Evolutionary conservation across 306 rosid genomes (phyloP), one percentile per base, ranked within the genome.

Genomic region (Rosa persica): DNA sequence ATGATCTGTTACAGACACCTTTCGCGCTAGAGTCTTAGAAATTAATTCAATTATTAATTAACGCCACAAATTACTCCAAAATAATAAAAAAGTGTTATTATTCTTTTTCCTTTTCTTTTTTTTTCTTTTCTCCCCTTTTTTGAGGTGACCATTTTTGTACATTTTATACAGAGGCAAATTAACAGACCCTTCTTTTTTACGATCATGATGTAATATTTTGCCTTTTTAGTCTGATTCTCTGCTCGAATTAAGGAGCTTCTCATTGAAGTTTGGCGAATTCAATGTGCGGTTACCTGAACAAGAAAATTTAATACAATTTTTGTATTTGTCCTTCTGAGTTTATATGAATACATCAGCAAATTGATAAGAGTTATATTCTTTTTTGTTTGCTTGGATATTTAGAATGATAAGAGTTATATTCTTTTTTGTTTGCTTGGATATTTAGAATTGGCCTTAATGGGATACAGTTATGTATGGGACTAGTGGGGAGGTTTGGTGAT

Each of bases 1-100:
- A 95, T 64, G 99, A 95, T 79, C 93, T 95, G 3, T 83, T 91
- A 38, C 80, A 77, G 46, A 89, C 94, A 6, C 89, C 89, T 25
- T 89, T 82, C n/a, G 76, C 89, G 25, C 86, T 94, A 0, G 97
- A 90, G 58, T 86, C 92, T 39, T 91, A 85, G 78, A 44, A 52
- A 20, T 51, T 10, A 3, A 20, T 57, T 58, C 69, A 74, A 69
- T 51, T 51, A 68, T 36, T 51, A 48, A 67, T 52, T 42, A 40
- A 27, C 34, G 19, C 68, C 22, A 66, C 57, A 23, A 34, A n/a
- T 68, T 25, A 42, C 20, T 34, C 65, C 54, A 20, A 6, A 43
- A n/a, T 49, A 49, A 73, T 16, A 73, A 22, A 16, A 16, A 71
- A 48, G 48, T 15, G 40, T 17, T 66, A 38, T 66, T 38, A 66